Evolutionary conservation across 108 stramenopile genomes (phyloP).

Genomic region (Cyclostephanos tholiformis): DNA sequence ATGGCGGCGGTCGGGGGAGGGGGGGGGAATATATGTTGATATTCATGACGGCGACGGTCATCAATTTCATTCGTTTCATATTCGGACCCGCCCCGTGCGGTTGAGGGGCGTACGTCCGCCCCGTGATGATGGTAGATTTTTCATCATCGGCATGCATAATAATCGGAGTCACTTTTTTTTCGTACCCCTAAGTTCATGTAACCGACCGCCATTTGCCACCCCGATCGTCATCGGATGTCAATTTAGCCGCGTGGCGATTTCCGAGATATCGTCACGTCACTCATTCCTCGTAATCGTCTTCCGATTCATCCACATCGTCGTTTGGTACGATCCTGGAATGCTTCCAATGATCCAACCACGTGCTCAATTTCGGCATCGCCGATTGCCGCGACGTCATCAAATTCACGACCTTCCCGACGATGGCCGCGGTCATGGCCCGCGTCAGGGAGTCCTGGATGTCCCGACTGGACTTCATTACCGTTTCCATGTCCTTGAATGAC

Average conservation of each 20-base stretch:
- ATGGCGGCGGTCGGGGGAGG: not conserved
- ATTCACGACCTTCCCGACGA: constrained; percentile 88
- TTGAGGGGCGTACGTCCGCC: too few relatives aligned
- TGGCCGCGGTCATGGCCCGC: constrained; percentile 79
- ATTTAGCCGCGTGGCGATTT: not conserved
- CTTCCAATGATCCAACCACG: constrained; percentile 45
- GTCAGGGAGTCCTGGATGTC: constrained; percentile 78
- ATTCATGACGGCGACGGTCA: not conserved
- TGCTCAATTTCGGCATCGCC: constrained; percentile 21
- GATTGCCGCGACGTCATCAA: constrained; percentile 57
- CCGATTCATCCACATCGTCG: not conserved
- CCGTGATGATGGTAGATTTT: too few relatives aligned
- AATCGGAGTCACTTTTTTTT: too few relatives aligned
- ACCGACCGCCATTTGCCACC: too few relatives aligned
- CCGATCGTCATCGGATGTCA: too few relatives aligned
- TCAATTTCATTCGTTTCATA: too few relatives aligned
- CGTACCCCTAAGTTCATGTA: too few relatives aligned
- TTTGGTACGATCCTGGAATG: not conserved
- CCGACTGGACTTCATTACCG: constrained; percentile 63
- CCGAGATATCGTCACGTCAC: not conserved
- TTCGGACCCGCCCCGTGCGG: too few relatives aligned
- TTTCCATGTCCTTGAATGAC: constrained; percentile 78
- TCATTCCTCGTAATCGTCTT: not conserved
- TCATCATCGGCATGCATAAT: too few relatives aligned
- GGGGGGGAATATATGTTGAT: not conserved